Evolutionary conservation across 1,284 basidiomycete species (phyloP).

Genomic region (Ganoderma leucocontextum): DNA sequence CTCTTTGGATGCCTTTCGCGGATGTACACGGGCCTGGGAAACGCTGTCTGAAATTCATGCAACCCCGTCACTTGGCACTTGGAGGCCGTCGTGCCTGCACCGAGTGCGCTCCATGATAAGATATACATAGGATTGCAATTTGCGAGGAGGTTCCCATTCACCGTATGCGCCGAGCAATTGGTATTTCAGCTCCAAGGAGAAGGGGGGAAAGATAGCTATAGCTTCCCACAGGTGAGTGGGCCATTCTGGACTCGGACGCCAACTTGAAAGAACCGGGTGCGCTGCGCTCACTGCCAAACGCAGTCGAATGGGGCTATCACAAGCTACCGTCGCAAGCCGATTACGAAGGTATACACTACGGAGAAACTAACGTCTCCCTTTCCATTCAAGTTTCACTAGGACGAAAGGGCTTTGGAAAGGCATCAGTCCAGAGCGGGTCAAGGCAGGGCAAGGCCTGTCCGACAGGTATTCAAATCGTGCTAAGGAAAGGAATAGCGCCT

Average conservation of each 20-base stretch:
- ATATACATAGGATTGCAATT: neutral
- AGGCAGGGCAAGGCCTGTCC: too few species aligned
- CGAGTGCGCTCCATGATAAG: neutral
- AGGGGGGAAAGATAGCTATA: neutral
- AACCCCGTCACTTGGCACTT: neutral
- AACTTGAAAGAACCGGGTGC: neutral
- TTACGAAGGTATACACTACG: neutral
- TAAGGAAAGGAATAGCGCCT: neutral
- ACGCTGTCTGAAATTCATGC: neutral
- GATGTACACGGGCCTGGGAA: neutral
- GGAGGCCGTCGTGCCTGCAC: neutral
- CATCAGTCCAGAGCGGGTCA: neutral
- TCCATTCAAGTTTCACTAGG: neutral
- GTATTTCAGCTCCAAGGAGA: neutral
- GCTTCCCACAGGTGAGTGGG: neutral
- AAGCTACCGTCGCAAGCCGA: neutral
- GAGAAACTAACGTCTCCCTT: neutral
- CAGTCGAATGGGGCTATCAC: neutral
- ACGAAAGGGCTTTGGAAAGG: neutral
- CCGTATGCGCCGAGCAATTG: neutral
- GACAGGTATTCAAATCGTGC: too few species aligned
- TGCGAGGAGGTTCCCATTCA: neutral
- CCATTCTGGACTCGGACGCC: neutral
- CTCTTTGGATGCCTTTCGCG: neutral
- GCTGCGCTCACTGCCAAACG: neutral